Evolutionary conservation across 1,284 basidiomycete species (phyloP).

Genomic region (Sporisorium graminicola): DNA sequence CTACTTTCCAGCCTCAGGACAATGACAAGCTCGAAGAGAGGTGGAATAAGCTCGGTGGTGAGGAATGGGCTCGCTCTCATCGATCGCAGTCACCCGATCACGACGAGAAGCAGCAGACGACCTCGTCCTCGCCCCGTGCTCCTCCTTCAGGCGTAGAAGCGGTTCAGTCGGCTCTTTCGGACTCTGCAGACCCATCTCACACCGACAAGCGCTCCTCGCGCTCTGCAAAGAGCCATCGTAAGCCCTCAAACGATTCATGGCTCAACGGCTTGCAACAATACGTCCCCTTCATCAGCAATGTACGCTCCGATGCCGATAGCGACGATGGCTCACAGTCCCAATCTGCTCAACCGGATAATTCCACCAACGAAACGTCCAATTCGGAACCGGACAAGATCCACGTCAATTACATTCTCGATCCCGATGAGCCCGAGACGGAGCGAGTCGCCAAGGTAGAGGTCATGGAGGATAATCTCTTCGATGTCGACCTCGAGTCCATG

Average conservation of each 20-base stretch:
- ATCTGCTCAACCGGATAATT: constrained; percentile 15
- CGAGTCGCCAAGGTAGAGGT: constrained; percentile 57
- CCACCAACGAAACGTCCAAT: constrained; percentile 4
- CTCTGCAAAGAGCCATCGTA: not conserved
- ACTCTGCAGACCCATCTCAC: constrained; percentile 11
- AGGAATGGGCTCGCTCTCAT: constrained; percentile 17
- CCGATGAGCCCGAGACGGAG: constrained; percentile 56
- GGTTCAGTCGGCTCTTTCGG: constrained; percentile 32
- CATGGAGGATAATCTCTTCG: constrained; percentile 67
- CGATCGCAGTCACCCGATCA: not conserved
- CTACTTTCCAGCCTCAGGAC: constrained; percentile 57
- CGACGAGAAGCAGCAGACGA: constrained; percentile 7
- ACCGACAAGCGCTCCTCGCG: constrained; percentile 4
- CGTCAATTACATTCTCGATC: constrained; percentile 59
- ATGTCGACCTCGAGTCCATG: constrained; percentile 65
- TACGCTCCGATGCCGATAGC: not conserved
- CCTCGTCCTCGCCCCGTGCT: constrained; percentile 7
- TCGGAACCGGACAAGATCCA: constrained; percentile 34
- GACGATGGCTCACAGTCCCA: constrained; percentile 3
- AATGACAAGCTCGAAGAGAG: constrained; percentile 55
- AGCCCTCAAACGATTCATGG: constrained; percentile 7
- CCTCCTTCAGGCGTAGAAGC: constrained; percentile 55
- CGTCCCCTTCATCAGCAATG: constrained; percentile 10
- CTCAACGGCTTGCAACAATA: constrained; percentile 12
- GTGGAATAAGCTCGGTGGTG: constrained; percentile 51